A percentile compares a stretch with the other conserved stretches of the same genome.
These are phyloP conservation scores for Suhomyces maxii DNA, from an alignment of 1,139 yeast species.

Conservation along the genomic window DNA sequence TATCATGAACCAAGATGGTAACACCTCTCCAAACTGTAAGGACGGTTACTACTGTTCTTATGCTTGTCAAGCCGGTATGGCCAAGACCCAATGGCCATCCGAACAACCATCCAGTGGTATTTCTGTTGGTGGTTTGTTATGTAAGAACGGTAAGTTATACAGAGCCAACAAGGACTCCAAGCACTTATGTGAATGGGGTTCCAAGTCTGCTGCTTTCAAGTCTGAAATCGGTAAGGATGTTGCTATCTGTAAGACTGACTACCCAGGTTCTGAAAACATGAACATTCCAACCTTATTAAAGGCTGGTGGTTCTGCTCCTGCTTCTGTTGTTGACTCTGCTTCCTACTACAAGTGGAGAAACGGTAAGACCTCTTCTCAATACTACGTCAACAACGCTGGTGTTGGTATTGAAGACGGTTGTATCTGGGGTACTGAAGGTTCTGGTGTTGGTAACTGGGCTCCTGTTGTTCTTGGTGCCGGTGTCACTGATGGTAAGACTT, in stretches of 20 bases:
- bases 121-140: slow-evolving; percentile 75
- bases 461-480: slow-evolving; percentile 82
- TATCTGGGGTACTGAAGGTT: slow-evolving; percentile 67
- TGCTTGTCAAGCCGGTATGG: slow-evolving; percentile 89
- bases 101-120: slow-evolving; percentile 71
- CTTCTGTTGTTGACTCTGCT: slow-evolving; percentile 65
- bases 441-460: slow-evolving; percentile 81
- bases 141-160: slow-evolving; percentile 70
- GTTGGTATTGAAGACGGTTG: slow-evolving; percentile 72
- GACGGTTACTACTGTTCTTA: slow-evolving; percentile 82
- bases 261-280: slow-evolving; percentile 90
- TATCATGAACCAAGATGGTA: slow-evolving; percentile 61
- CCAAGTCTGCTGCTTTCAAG: slow-evolving; percentile 58
- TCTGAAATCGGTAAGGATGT: slow-evolving; percentile 56
- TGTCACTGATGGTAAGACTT: slow-evolving; percentile 57
- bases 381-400: slow-evolving; percentile 82
- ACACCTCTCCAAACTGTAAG: slow-evolving; percentile 65
- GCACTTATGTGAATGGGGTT: slow-evolving; percentile 79
- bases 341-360: slow-evolving; percentile 68
- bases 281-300: slow-evolving; percentile 71
- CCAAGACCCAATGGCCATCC: slow-evolving; percentile 85
- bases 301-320: slow-evolving; percentile 57
- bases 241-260: slow-evolving; percentile 83
- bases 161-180: slow-evolving; percentile 58
- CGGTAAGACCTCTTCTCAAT: slow-evolving; percentile 69